Evolutionary conservation across 805 yeast species (phyloP).

Genomic region (Candida coquimbonensis): DNA sequence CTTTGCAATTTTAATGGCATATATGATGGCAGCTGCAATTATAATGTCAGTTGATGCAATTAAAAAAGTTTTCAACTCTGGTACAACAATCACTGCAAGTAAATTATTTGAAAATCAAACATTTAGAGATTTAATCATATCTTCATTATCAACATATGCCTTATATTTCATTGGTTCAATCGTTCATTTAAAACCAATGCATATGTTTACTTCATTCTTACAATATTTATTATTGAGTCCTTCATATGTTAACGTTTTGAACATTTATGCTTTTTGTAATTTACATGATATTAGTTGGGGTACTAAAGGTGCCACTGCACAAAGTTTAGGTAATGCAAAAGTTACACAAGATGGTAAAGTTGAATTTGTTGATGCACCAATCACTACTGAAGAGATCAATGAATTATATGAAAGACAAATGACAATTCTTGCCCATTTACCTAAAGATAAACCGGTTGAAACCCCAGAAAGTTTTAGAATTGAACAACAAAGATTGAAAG

Average conservation of each 20-base stretch:
- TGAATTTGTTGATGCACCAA: conserved; percentile 62
- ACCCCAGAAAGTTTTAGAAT: conserved; percentile 22
- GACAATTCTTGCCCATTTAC: conserved; percentile 40
- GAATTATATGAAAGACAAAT: conserved; percentile 60
- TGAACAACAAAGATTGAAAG: conserved; percentile 29
- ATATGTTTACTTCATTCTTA: conserved; percentile 78
- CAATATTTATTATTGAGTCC: conserved; percentile 86
- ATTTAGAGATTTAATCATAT: conserved; percentile 82
- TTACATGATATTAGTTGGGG: conserved; percentile 98
- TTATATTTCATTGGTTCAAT: conserved; percentile 75
- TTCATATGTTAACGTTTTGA: conserved; percentile 81
- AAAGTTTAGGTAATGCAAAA: conserved; percentile 82
- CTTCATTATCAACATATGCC: conserved; percentile 76
- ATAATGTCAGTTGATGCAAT: conserved; percentile 73
- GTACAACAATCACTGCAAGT: conserved; percentile 28
- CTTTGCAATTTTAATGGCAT: conserved; percentile 84
- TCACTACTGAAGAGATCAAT: conserved; percentile 71
- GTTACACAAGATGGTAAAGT: conserved; percentile 58
- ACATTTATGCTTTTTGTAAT: conserved; percentile 93
- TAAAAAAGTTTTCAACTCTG: conserved; percentile 33
- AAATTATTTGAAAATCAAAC: conserved; percentile 56
- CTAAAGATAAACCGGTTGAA: conserved; percentile 21
- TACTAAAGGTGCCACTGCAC: conserved; percentile 73
- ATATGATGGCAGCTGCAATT: conserved; percentile 83
- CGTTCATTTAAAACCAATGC: conserved; percentile 84